Evolutionary conservation across 345 rosid genomes (phyloP).

Genomic region (Murraya paniculata): DNA sequence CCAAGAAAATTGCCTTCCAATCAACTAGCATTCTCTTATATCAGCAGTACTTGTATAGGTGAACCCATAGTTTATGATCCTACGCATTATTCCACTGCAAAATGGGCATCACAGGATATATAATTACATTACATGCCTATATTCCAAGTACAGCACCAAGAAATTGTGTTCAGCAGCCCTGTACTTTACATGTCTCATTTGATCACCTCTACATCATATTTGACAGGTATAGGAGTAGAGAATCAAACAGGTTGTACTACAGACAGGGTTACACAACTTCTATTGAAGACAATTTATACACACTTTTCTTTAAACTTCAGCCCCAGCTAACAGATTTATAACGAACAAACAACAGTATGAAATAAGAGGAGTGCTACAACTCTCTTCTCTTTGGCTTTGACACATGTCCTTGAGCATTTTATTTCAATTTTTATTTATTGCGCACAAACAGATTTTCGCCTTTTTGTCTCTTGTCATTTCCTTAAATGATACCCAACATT

Average conservation of each 20-base stretch:
- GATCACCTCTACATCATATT: background rate
- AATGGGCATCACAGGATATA: background rate
- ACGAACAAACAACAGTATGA: background rate
- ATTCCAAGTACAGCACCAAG: background rate
- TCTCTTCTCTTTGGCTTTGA: no score
- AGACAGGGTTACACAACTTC: background rate
- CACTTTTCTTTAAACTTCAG: background rate
- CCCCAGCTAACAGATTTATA: background rate
- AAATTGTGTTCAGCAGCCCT: background rate
- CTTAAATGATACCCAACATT: no score
- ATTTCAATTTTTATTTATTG: no score
- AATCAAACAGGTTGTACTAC: background rate
- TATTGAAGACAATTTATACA: background rate
- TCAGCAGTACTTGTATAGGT: background rate
- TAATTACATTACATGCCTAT: background rate
- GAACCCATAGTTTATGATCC: background rate
- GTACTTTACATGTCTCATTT: background rate
- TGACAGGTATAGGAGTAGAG: background rate
- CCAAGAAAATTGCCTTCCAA: background rate
- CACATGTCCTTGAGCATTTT: no score
- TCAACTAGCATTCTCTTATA: background rate
- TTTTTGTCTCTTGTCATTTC: no score
- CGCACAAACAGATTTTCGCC: no score
- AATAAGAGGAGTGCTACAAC: no score
- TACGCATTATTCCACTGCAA: background rate